Conservation (phyloP, 495 filamentous ascomycete genomes). For the Gamarada debralockiae region DNA sequence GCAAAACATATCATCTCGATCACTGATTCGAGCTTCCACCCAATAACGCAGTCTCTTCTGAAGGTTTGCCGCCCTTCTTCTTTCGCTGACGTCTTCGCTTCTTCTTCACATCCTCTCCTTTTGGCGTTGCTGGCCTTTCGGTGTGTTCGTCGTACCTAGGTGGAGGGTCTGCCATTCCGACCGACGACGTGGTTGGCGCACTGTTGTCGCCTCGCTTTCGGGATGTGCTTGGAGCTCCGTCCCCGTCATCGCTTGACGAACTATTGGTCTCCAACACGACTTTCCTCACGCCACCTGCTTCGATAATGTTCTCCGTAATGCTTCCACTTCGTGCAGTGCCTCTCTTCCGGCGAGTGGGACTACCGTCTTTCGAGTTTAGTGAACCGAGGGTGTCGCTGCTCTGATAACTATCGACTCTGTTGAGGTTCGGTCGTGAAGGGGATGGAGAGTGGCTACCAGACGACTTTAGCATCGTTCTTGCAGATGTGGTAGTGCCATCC, state of each 20-base stretch:
- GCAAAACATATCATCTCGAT: neutral
- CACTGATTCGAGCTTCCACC: conserved; percentile 4
- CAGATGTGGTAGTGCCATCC: neutral
- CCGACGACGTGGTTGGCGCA: neutral
- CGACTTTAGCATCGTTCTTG: neutral
- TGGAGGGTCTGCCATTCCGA: neutral
- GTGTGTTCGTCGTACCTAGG: neutral
- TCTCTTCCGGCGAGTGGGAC: conserved; percentile 32
- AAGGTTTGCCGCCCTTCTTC: conserved; percentile 20
- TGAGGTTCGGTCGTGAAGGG: neutral
- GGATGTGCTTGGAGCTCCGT: neutral
- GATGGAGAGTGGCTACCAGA: neutral
- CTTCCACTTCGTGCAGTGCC: conserved; percentile 72
- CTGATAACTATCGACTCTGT: conserved; percentile 24
- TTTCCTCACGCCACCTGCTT: conserved; percentile 79
- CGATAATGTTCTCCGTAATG: conserved; percentile 84
- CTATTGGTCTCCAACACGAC: conserved; percentile 54
- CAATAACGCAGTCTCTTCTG: conserved; percentile 3
- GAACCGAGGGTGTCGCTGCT: conserved; percentile 42
- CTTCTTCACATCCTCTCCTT: conserved; percentile 22
- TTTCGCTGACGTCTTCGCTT: conserved; percentile 19
- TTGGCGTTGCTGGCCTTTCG: neutral
- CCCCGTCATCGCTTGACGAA: conserved; percentile 1
- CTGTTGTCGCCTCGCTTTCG: neutral
- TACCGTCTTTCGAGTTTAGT: conserved; percentile 29